These are phyloP conservation scores for Xylaria sp. DNA, from an alignment of 2,329 filamentous ascomycete species.

Conservation along the genomic window DNA sequence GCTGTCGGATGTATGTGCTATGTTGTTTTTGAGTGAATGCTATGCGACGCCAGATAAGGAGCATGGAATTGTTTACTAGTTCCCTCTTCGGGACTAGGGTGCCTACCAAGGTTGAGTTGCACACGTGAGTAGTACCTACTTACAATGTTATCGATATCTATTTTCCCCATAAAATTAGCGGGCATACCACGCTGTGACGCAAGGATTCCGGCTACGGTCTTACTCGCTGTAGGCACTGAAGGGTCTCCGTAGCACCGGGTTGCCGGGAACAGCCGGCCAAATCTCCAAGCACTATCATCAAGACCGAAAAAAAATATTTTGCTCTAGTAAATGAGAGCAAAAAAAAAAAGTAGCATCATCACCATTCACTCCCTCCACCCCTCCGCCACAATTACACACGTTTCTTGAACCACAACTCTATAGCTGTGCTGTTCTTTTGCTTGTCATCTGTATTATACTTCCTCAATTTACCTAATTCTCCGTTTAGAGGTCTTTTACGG, in stretches of 20 bases:
- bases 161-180: neutral
- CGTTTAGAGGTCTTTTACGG: conserved; percentile 37
- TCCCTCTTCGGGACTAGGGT: conserved; percentile 40
- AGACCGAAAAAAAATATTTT: conserved; percentile 38
- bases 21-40: conserved; percentile 9
- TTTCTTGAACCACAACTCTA: conserved; percentile 35
- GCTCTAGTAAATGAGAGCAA: conserved; percentile 25
- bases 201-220: neutral
- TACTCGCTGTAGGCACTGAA: neutral
- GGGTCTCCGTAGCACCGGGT: conserved; percentile 44
- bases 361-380: conserved; percentile 29
- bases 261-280: conserved; percentile 48
- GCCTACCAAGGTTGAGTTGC: no score
- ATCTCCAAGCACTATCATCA: conserved; percentile 23
- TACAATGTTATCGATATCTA: neutral
- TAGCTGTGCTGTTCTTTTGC: conserved; percentile 45
- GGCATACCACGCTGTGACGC: conserved; percentile 1
- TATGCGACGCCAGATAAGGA: neutral
- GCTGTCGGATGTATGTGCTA: conserved; percentile 4
- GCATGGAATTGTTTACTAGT: conserved; percentile 45
- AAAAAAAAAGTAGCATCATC: conserved; percentile 30
- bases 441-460: conserved; percentile 48
- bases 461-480: conserved; percentile 40
- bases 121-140: neutral
- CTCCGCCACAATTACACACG: conserved; percentile 22